Evolutionary conservation across 164 flowering plant genomes (phyloP).

Genomic region (Vitis rotundifolia): DNA sequence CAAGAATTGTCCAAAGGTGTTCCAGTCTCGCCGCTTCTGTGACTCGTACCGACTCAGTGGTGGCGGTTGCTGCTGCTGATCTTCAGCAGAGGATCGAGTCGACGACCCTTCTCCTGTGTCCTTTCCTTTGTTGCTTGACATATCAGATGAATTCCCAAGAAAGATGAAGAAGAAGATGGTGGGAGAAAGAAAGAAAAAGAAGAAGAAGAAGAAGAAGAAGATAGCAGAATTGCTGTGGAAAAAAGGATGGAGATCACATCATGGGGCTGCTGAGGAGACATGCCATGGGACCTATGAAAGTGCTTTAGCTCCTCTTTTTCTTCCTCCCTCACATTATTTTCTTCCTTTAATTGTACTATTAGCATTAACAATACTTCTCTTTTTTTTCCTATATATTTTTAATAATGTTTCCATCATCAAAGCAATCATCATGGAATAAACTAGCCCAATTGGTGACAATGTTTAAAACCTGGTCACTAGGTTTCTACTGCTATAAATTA

Average conservation of each 20-base stretch:
- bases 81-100: neutral
- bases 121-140: constrained; percentile 33
- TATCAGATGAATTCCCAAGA: neutral
- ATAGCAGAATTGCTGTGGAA: neutral
- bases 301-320: constrained; percentile 41
- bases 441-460: constrained; percentile 16
- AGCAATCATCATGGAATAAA: constrained; percentile 40
- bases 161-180: neutral
- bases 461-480: constrained; percentile 2
- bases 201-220: constrained; percentile 4
- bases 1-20: constrained; percentile 61
- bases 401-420: constrained; percentile 32
- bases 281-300: constrained; percentile 42
- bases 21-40: constrained; percentile 65
- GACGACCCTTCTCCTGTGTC: constrained; percentile 30
- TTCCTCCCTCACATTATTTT: constrained; percentile 30
- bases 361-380: constrained; percentile 22
- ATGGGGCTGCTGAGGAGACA: constrained; percentile 33
- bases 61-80: constrained; percentile 24
- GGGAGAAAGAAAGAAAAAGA: constrained; percentile 2
- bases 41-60: constrained; percentile 58
- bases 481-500: neutral
- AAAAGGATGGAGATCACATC: constrained; percentile 19
- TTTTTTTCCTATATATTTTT: constrained; percentile 15
- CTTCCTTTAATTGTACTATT: constrained; percentile 38